These are phyloP conservation scores for Silene latifolia DNA, from an alignment of 148 eudicot species.

Conservation along the genomic window DNA sequence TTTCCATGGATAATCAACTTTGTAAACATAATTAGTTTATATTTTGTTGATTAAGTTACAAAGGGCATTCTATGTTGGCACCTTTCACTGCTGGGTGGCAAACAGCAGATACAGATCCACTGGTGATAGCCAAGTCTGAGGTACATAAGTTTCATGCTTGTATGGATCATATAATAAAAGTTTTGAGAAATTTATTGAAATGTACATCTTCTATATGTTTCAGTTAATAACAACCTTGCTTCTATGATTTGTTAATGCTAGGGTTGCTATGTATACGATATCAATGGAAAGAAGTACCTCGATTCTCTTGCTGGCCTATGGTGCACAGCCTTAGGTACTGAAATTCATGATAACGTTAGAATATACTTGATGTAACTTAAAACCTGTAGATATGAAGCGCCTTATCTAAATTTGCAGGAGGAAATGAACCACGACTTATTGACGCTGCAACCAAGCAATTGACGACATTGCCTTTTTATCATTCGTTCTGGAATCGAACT, in stretches of 20 bases:
- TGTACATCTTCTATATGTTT: neutral
- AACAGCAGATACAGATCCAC: conserved; percentile 65
- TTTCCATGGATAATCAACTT: neutral
- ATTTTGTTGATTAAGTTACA: conserved; percentile 44
- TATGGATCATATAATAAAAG: neutral
- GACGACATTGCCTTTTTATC: conserved; percentile 86
- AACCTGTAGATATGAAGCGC: conserved; percentile 4
- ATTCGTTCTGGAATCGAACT: conserved; percentile 96
- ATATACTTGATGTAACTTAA: conserved; percentile 10
- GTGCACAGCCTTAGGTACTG: conserved; percentile 87
- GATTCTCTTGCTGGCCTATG: conserved; percentile 97
- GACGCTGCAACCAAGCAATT: conserved; percentile 79
- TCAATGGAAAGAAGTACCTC: conserved; percentile 76
- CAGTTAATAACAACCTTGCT: neutral
- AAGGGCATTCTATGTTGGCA: conserved; percentile 92
- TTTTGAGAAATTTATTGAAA: neutral
- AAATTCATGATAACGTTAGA: conserved; percentile 1
- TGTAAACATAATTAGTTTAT: neutral
- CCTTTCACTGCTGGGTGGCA: conserved; percentile 99
- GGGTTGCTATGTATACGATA: conserved; percentile 86
- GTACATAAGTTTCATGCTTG: conserved; percentile 29
- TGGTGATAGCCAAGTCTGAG: conserved; percentile 84
- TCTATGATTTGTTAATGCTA: conserved; percentile 28
- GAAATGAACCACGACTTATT: conserved; percentile 86
- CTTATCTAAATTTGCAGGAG: conserved; percentile 55